Percentiles rank a stretch among this genome's conserved stretches.
Conservation (phyloP, 805 yeast genomes). For the Monosporozyma aerobia region DNA sequence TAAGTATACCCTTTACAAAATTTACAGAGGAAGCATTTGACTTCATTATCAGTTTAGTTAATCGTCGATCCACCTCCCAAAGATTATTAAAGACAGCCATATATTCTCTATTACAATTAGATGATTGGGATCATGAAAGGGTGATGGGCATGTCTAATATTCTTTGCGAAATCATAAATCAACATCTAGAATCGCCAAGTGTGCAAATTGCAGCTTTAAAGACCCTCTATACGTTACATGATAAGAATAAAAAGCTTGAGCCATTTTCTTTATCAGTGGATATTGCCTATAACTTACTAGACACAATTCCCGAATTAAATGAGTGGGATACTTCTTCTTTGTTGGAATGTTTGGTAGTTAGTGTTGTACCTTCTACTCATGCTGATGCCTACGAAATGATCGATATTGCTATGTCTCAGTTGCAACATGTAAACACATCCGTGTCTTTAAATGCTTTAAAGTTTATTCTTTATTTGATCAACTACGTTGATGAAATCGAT, state of each 20-base stretch:
- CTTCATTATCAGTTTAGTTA: slow-evolving; percentile 31
- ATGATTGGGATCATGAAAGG: slow-evolving; percentile 43
- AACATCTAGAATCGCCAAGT: slow-evolving; percentile 45
- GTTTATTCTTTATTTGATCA: slow-evolving; percentile 59
- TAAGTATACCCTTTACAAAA: slow-evolving; percentile 48
- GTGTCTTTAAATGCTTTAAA: slow-evolving; percentile 73
- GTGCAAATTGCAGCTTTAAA: slow-evolving; percentile 70
- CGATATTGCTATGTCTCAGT: slow-evolving; percentile 54
- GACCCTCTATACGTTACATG: slow-evolving; percentile 56
- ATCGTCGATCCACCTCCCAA: slow-evolving; percentile 39
- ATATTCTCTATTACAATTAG: slow-evolving; percentile 57
- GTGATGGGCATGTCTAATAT: slow-evolving; percentile 38
- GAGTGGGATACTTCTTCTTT: slow-evolving; percentile 73
- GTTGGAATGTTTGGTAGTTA: slow-evolving; percentile 48
- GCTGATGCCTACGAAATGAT: slow-evolving; percentile 58
- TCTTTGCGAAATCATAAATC: slow-evolving; percentile 21
- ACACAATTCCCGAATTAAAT: slow-evolving; percentile 30
- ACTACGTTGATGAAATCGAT: slow-evolving; percentile 54
- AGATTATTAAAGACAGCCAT: slow-evolving; percentile 63
- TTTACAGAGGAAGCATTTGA: slow-evolving; percentile 40
- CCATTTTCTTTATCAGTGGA: slow-evolving; percentile 36
- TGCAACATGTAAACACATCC: slow-evolving; percentile 73
- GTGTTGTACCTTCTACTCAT: slow-evolving; percentile 62
- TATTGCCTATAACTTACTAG: slow-evolving; percentile 28
- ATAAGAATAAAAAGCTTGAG: slow-evolving; percentile 26